A percentile compares a stretch with the other conserved stretches of the same genome.
Evolutionary conservation across 2,329 filamentous ascomycete genomes (phyloP).

Genomic region (Alternaria incomplexa): DNA sequence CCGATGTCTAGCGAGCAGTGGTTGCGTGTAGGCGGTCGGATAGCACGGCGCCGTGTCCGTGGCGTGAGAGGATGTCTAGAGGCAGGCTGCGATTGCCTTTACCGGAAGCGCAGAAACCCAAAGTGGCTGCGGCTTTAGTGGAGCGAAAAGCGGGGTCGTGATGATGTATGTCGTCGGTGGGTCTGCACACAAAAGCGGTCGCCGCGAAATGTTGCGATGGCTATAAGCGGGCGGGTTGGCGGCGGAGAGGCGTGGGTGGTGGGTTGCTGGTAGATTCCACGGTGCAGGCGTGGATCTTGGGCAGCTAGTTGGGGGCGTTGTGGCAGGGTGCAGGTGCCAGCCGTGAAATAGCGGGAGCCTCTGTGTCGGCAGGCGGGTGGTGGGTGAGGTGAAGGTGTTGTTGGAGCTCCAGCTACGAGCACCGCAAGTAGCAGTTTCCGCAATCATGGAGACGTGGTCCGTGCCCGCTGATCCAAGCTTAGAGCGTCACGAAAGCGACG

Average conservation of each 20-base stretch:
- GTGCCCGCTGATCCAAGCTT: slow-evolving; percentile 11
- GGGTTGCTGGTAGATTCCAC: slow-evolving; percentile 31
- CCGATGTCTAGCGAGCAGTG: slow-evolving; percentile 4
- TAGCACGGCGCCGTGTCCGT: neutral
- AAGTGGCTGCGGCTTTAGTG: slow-evolving; percentile 2
- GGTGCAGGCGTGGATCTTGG: slow-evolving; percentile 47
- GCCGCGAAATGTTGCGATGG: slow-evolving; percentile 5
- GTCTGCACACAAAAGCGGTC: neutral
- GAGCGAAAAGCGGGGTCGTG: slow-evolving; percentile 8
- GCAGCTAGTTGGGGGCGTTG: slow-evolving; percentile 15
- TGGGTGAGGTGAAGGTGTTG: slow-evolving; percentile 25
- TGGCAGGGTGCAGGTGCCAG: slow-evolving; percentile 16
- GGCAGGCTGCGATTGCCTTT: slow-evolving; percentile 20
- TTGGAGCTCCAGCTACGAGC: slow-evolving; percentile 19
- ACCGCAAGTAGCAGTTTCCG: slow-evolving; percentile 24
- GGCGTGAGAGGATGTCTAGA: slow-evolving; percentile 1
- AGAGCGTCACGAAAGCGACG: slow-evolving; percentile 21
- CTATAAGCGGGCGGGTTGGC: slow-evolving; percentile 15
- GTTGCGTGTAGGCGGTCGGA: neutral
- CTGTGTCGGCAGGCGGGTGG: slow-evolving; percentile 13
- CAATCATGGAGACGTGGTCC: slow-evolving; percentile 20
- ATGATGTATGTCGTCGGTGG: neutral
- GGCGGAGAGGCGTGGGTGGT: slow-evolving; percentile 23
- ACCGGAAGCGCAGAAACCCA: slow-evolving; percentile 9
- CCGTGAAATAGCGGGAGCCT: slow-evolving; percentile 11